Conservation (phyloP, 1,139 yeast species). For the Taphrina flavorubra region DNA sequence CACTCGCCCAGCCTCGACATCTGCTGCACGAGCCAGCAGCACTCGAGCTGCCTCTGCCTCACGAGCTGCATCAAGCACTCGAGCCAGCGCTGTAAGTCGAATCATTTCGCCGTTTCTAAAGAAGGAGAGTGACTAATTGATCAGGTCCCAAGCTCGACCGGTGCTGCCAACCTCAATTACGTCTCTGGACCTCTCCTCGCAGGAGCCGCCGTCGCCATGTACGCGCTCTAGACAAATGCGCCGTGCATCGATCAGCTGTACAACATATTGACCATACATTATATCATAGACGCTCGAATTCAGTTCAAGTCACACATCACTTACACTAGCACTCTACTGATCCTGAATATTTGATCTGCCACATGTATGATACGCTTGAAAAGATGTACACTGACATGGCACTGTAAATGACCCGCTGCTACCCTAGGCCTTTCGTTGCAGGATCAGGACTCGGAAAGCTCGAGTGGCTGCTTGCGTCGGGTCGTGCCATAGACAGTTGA, state of each 20-base stretch:
- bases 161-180: conserved; percentile 34
- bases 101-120: no score
- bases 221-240: conserved; percentile 23
- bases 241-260: conserved; percentile 1
- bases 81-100: conserved; percentile 13
- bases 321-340: no score
- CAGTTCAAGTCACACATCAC: no score
- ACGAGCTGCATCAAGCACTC: conserved; percentile 25
- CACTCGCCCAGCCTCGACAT: conserved; percentile 22
- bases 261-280: not conserved
- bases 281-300: no score
- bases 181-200: conserved; percentile 35
- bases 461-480: no score
- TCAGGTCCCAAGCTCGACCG: conserved; percentile 14
- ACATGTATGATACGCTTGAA: no score
- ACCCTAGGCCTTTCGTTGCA: no score
- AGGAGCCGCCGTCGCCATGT: conserved; percentile 39
- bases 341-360: no score
- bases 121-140: no score
- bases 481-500: not conserved
- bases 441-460: no score
- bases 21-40: conserved; percentile 24
- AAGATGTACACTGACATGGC: no score
- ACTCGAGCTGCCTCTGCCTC: conserved; percentile 28
- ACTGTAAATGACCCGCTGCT: no score